Base-by-base conservation (phyloP, 805 yeast species). In the Metschnikowia noctiluminum region DNA sequence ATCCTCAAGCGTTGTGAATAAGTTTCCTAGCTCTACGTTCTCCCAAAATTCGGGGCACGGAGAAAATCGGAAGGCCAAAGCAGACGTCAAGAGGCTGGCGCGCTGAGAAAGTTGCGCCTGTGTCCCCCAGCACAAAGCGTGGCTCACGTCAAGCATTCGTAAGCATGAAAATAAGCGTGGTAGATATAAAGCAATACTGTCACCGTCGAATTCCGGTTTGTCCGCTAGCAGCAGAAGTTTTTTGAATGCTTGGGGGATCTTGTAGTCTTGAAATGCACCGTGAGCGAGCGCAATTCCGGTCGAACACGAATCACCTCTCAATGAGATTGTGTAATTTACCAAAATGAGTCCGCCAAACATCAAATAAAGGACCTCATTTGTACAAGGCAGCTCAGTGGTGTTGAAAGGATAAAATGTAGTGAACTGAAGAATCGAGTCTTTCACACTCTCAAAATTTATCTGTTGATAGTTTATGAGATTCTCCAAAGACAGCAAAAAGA, bases 221-320 rank as follows among this genome's bases (percentile, higher is more conserved):
- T 26, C 16, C 12, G 21, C 38, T 7, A 30, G 36, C 12, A 43
- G 13, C 10, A 36, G 15, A 34, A 38, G 14, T 28, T 45, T 49
- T 4, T 21, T 21, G 56, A 73, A 68, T 42, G 71, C 67, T 45
- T 77, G 74, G 54, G 72, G 71, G 8, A 84, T 63, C 52, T 76
- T 76, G 62, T 81, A 77, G 56, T 83, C 89, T 60, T 80, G 46
- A 45, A 43, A 52, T 37, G 35, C 52, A 35, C 45, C 55, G 56
- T 35, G 74, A 69, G 54, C 71, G 64, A 9, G 65, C 3, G 81
- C 74, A 28, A 85, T 69, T 1, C 84, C 82, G 36, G 81, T 65
- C 7, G 87, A 79, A 57, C 79, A 81, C 34, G 76, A 72, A 45
- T 78, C 80, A 0, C 91, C 90, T 26, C 82, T 77, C 37, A 83